These are phyloP conservation scores for Ustilago nuda DNA, from an alignment of 1,284 basidiomycete genomes.

Conservation along the genomic window DNA sequence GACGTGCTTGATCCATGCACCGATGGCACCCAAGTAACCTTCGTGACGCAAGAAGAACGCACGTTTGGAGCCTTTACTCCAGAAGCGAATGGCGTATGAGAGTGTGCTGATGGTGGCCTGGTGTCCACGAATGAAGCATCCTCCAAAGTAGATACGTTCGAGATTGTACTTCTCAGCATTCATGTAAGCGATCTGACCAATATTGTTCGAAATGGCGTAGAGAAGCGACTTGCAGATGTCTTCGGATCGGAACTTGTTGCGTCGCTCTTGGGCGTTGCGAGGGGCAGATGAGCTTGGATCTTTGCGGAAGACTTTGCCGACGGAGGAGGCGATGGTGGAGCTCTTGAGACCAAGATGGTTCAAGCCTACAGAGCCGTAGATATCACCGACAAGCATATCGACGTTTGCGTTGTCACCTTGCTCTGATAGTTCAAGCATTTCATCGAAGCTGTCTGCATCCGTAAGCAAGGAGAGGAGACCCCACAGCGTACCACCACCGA, in stretches of 20 bases:
- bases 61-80: slow-evolving; percentile 97
- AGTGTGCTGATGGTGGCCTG: slow-evolving; percentile 96
- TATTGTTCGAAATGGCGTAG: slow-evolving; percentile 98
- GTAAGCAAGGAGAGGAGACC: slow-evolving; percentile 93
- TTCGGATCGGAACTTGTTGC: slow-evolving; percentile 83
- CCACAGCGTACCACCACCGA: slow-evolving; percentile 99
- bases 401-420: slow-evolving; percentile 91
- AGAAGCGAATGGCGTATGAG: slow-evolving; percentile 99
- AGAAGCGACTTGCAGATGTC: slow-evolving; percentile 90
- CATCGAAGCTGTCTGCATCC: slow-evolving; percentile 94
- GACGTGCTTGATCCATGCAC: slow-evolving; percentile 68
- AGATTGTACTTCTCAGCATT: slow-evolving; percentile 99
- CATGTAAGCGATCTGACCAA: slow-evolving; percentile 99
- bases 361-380: slow-evolving; percentile 85
- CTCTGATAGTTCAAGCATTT: slow-evolving; percentile 95
- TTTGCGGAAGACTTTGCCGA: slow-evolving; percentile 98
- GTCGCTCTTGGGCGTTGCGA: slow-evolving; percentile 66
- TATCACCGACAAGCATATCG: slow-evolving; percentile 99
- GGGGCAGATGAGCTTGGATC: slow-evolving; percentile 44
- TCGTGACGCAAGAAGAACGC: slow-evolving; percentile 97
- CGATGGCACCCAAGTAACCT: slow-evolving; percentile 85
- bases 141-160: slow-evolving; percentile 98
- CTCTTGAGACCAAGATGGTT: slow-evolving; percentile 82
- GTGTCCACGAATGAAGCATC: slow-evolving; percentile 98
- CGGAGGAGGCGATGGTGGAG: slow-evolving; percentile 95